Evolutionary conservation across 805 yeast genomes (phyloP).

Genomic region (Zygoascus tannicola): DNA sequence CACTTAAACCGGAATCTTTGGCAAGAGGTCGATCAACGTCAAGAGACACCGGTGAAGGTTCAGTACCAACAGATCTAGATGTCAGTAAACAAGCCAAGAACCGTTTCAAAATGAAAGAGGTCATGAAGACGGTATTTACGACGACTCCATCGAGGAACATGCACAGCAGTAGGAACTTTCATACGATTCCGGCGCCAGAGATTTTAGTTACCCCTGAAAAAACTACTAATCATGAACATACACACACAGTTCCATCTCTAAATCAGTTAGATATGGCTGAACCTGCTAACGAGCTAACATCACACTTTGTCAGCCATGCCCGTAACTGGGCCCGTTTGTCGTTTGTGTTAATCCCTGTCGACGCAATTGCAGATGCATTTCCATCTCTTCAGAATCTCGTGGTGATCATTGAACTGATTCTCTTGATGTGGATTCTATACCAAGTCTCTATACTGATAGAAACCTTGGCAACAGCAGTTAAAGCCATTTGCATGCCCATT

Average conservation of each 20-base stretch:
- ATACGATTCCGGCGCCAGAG: no score
- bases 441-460: constrained; percentile 23
- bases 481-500: constrained; percentile 22
- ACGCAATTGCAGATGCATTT: constrained; percentile 20
- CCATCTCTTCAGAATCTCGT: constrained; percentile 19
- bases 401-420: constrained; percentile 19
- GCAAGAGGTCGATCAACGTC: no score
- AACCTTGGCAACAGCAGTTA: constrained; percentile 20
- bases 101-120: background rate
- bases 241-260: no score
- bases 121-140: background rate
- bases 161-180: no score
- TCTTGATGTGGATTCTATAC: constrained; percentile 23
- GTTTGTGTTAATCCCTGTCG: constrained; percentile 21
- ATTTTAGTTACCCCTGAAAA: no score
- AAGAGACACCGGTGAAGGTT: no score
- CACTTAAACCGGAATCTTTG: background rate
- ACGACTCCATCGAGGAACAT: no score
- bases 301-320: constrained; percentile 14
- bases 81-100: no score
- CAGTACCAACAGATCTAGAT: no score
- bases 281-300: constrained; percentile 3
- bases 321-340: constrained; percentile 18
- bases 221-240: no score
- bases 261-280: no score